A percentile compares a stretch with the other conserved stretches of the same genome.
These are phyloP conservation scores for Pharnaceum exiguum DNA, from an alignment of 148 eudicot species.

Conservation along the genomic window DNA sequence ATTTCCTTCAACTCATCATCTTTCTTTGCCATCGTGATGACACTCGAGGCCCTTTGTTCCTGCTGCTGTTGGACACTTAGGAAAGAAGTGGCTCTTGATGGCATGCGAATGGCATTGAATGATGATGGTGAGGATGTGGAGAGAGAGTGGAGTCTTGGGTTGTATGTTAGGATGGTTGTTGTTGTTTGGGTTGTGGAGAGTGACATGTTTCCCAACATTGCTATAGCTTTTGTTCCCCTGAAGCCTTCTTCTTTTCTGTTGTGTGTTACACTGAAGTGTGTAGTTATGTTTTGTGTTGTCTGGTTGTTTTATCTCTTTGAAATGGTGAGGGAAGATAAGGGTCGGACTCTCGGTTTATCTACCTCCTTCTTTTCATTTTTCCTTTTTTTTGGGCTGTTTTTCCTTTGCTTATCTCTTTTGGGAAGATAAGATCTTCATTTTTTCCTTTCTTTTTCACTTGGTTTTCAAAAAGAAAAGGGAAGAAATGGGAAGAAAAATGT, in stretches of 20 bases:
- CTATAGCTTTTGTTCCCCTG: no score
- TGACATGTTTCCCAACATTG: conserved; percentile 40
- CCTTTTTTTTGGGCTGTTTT: no score
- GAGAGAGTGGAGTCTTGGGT: conserved; percentile 28
- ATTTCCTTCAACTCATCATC: conserved; percentile 79
- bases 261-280: not conserved
- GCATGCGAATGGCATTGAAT: conserved; percentile 59
- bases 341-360: no score
- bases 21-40: conserved; percentile 72
- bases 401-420: no score
- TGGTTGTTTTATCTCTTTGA: no score
- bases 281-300: not conserved
- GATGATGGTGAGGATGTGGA: conserved; percentile 48
- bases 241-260: not conserved
- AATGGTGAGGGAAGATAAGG: no score
- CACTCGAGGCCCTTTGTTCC: conserved; percentile 19
- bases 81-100: not conserved
- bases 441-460: no score
- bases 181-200: conserved; percentile 27
- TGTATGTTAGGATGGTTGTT: conserved; percentile 24
- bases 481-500: no score
- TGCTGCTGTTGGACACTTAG: conserved; percentile 13
- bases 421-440: no score
- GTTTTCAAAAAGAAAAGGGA: no score
- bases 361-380: no score